These are phyloP conservation scores for Candida pseudoviswanathii DNA, from an alignment of 1,139 yeast species.

Conservation along the genomic window DNA sequence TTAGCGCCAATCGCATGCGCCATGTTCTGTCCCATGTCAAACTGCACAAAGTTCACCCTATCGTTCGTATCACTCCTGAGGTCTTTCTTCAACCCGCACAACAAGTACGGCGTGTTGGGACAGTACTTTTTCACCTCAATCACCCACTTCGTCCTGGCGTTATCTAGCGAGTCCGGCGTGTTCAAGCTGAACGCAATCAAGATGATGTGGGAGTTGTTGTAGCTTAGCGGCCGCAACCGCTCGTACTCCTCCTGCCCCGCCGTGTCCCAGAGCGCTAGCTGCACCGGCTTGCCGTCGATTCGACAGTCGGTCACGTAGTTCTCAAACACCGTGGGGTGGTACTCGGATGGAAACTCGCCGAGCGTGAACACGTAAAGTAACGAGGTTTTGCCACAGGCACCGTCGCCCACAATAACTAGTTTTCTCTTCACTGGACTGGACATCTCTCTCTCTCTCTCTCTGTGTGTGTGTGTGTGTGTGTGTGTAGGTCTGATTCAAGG, in stretches of 20 bases:
- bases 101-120: conserved; percentile 63
- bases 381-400: conserved; percentile 94
- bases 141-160: conserved; percentile 74
- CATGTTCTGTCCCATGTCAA: conserved; percentile 56
- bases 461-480: not conserved
- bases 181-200: conserved; percentile 73
- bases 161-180: conserved; percentile 67
- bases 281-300: conserved; percentile 89
- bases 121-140: conserved; percentile 68
- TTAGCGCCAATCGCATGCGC: conserved; percentile 72
- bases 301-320: conserved; percentile 92
- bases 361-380: conserved; percentile 86
- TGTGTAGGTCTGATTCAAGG: not conserved
- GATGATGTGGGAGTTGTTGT: conserved; percentile 74
- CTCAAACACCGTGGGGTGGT: conserved; percentile 94
- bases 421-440: conserved; percentile 57
- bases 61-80: conserved; percentile 33
- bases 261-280: conserved; percentile 92
- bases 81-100: conserved; percentile 75
- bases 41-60: conserved; percentile 47
- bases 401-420: conserved; percentile 91
- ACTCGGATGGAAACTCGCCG: conserved; percentile 82
- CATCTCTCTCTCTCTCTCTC: conserved; percentile 1
- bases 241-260: conserved; percentile 96
- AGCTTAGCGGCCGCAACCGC: conserved; percentile 78